These are phyloP conservation scores for Ogataea trehalophila DNA, from an alignment of 805 yeast species.

Conservation along the genomic window DNA sequence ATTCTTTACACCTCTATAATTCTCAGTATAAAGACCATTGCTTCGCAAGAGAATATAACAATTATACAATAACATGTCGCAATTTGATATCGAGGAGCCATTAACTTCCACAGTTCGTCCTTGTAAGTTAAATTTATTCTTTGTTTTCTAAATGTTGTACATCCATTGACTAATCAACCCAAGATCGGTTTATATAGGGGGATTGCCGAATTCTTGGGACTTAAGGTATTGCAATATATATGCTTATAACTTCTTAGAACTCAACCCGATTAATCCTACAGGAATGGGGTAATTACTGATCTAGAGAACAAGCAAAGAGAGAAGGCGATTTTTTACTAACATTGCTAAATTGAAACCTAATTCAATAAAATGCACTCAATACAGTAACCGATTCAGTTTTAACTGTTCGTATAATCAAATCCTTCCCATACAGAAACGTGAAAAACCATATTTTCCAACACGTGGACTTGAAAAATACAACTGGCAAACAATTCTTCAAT, in stretches of 20 bases:
- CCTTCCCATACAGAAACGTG: slow-evolving; percentile 88
- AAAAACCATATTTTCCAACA: slow-evolving; percentile 66
- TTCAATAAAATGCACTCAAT: too few species aligned
- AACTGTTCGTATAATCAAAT: slow-evolving; percentile 83
- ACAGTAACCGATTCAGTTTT: slow-evolving; percentile 61
- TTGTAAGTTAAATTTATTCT: slow-evolving; percentile 26
- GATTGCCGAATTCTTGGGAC: too few species aligned
- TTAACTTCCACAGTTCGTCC: slow-evolving; percentile 77
- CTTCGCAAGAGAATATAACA: too few species aligned
- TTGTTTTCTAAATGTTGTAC: too few species aligned
- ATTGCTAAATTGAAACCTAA: neutral
- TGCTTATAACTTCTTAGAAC: too few species aligned
- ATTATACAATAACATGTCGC: slow-evolving; percentile 8
- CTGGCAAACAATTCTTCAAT: slow-evolving; percentile 59
- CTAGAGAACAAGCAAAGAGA: too few species aligned
- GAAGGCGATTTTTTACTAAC: neutral
- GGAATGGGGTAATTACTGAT: too few species aligned
- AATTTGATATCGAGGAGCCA: slow-evolving; percentile 55
- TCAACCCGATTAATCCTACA: too few species aligned
- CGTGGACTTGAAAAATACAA: slow-evolving; percentile 65
- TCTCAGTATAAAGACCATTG: too few species aligned
- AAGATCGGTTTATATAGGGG: neutral
- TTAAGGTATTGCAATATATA: neutral
- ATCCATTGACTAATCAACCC: too few species aligned
- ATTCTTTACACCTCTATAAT: too few species aligned